phyloP scores from a whole-genome alignment of 805 yeast genomes.

The Kodamaea restingae region DNA sequence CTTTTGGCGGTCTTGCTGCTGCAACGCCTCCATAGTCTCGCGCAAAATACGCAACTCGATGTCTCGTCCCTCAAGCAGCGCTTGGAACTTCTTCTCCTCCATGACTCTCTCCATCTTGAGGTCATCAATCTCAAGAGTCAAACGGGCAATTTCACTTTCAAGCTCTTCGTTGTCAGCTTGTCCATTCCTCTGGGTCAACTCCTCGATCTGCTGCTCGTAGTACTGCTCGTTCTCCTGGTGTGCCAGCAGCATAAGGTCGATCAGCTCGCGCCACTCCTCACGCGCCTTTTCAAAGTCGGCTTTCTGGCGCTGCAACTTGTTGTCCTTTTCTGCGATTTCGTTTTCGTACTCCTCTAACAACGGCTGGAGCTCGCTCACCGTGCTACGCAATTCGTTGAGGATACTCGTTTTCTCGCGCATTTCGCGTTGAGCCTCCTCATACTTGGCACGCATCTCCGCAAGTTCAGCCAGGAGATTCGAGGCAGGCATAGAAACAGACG shows the following conservation, averaged over 20 bases:
- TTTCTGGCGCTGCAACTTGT: slow-evolving; percentile 44
- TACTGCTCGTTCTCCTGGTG: slow-evolving; percentile 52
- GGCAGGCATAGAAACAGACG: no score
- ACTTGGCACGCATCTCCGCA: slow-evolving; percentile 20
- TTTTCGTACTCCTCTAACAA: slow-evolving; percentile 44
- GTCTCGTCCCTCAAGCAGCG: slow-evolving; percentile 13
- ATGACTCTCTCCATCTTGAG: slow-evolving; percentile 13
- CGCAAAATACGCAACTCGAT: slow-evolving; percentile 11
- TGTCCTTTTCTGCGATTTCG: slow-evolving; percentile 43
- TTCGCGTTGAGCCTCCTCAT: slow-evolving; percentile 18
- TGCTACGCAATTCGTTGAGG: slow-evolving; percentile 44
- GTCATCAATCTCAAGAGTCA: slow-evolving; percentile 12
- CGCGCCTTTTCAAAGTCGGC: slow-evolving; percentile 49
- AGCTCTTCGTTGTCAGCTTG: slow-evolving; percentile 8
- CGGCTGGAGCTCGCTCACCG: slow-evolving; percentile 48
- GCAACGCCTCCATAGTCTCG: slow-evolving; percentile 9
- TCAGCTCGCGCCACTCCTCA: slow-evolving; percentile 54
- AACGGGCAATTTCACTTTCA: slow-evolving; percentile 10
- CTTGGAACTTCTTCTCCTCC: slow-evolving; percentile 13
- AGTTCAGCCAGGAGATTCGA: slow-evolving; percentile 11
- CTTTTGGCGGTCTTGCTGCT: slow-evolving; percentile 2
- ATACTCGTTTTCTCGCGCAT: slow-evolving; percentile 43
- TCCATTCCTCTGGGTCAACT: slow-evolving; percentile 24
- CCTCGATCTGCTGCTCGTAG: slow-evolving; percentile 44
- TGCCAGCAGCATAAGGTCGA: slow-evolving; percentile 51